Evolutionary conservation across 805 yeast species (phyloP), one percentile per base, ranked within the genome.

Genomic region (Starmerella scarabaei): DNA sequence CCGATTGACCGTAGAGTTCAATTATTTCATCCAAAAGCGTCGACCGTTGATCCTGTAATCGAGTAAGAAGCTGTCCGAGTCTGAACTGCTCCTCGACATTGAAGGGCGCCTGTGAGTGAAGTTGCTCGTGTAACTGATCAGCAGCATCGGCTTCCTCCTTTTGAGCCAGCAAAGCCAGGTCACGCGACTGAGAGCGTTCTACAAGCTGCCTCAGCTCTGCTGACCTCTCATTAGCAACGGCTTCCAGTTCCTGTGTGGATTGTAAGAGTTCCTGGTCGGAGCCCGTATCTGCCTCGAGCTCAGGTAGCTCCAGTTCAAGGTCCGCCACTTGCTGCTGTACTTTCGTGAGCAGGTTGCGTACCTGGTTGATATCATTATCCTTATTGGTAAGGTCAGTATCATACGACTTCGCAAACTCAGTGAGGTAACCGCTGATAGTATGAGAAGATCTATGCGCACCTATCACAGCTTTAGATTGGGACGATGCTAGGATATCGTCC

Each of bases 181-280:
- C 68, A 49, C 73, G 58, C 1, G 83, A 76, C 54, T 79, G 86
- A 1, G 77, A 64, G 37, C 80, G 67, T 55, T 79, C 86, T 24
- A 72, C 54, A n/a, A 69, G 53, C 41, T 61, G 63, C 12, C 61
- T 59, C 35, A 73, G 54, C 36, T 59, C 56, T 18, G 56, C 48
- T 19, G 63, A 54, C 44, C 42, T 39, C 7, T 49, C 41, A 21
- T 38, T 43, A 3, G 56, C 60, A n/a, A 51, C 46, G 26, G 48
- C 55, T 20, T 53, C 52, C 2, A 57, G 57, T 30, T 42, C 48
- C 19, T 51, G 43, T 16, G 51, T 41, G 26, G 46, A 47, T 2
- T 42, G 21, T 16, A 43, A 36, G 3, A 54, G 44, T 21, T 47
- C 38, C n/a, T 39, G 47, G 26, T 61, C 52, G 47, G 57, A 43